Evolutionary conservation across 305 asterid species (phyloP).

Genomic region (Fraxinus velutina): DNA sequence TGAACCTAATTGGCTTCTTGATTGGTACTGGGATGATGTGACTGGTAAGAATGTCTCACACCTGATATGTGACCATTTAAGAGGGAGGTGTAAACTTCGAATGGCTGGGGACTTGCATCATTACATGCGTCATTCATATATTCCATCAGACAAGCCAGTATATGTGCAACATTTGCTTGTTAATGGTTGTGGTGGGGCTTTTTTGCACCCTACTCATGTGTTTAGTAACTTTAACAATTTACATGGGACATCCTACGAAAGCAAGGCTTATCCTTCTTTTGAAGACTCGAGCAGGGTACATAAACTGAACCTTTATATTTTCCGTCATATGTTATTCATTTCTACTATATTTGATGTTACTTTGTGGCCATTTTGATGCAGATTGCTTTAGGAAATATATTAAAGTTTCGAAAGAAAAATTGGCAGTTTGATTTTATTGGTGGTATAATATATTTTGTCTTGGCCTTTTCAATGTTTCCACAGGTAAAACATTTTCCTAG

Average conservation of each 20-base stretch:
- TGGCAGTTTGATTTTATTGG: constrained; percentile 99
- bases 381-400: constrained; percentile 97
- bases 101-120: constrained; percentile 97
- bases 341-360: constrained; percentile 10
- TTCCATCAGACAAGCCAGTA: constrained; percentile 73
- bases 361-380: constrained; percentile 39
- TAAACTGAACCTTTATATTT: constrained; percentile 7
- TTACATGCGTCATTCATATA: constrained; percentile 90
- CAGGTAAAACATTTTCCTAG: constrained; percentile 50
- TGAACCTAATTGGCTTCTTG: too few relatives aligned
- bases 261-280: constrained; percentile 88
- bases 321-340: constrained; percentile 14
- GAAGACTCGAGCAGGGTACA: constrained; percentile 98
- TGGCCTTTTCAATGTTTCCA: constrained; percentile 95
- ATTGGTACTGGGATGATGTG: constrained; percentile 73
- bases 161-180: constrained; percentile 86
- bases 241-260: constrained; percentile 62
- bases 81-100: constrained; percentile 85
- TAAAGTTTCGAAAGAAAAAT: constrained; percentile 96
- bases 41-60: constrained; percentile 78
- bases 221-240: constrained; percentile 61
- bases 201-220: constrained; percentile 98
- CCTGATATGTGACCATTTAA: constrained; percentile 74
- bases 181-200: constrained; percentile 99
- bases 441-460: constrained; percentile 81